Percentiles rank a stretch among this genome's conserved stretches.
Conservation (phyloP, 164 flowering plant species). For the Buxus sempervirens region DNA sequence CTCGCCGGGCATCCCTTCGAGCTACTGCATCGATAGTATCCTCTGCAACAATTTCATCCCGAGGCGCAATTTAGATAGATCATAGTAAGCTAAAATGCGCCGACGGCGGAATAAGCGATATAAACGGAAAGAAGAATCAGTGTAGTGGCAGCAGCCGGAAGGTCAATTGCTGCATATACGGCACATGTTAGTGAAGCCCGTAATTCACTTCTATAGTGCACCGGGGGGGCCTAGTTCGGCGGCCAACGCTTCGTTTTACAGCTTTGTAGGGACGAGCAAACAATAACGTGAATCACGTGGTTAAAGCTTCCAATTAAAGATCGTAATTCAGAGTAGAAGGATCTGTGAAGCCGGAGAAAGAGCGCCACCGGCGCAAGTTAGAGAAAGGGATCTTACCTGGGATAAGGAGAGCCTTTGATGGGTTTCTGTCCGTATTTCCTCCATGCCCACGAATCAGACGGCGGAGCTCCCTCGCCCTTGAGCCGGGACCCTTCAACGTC, state of each 20-base stretch:
- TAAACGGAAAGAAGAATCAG: background rate
- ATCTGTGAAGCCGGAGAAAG: no score
- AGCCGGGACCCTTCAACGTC: conserved; percentile 54
- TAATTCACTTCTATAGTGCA: no score
- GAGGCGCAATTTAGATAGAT: background rate
- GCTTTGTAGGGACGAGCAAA: no score
- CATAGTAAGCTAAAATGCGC: background rate
- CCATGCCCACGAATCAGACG: conserved; percentile 93
- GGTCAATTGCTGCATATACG: background rate
- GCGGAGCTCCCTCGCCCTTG: conserved; percentile 68
- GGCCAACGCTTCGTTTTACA: no score
- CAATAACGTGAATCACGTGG: background rate
- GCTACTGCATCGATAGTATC: conserved; percentile 86
- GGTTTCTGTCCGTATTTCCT: conserved; percentile 96
- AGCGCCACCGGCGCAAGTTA: background rate
- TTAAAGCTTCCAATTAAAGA: no score
- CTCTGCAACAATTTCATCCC: conserved; percentile 34
- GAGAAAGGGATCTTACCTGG: conserved; percentile 39
- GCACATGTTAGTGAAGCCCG: background rate
- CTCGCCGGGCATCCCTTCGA: conserved; percentile 95
- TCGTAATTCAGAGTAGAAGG: no score
- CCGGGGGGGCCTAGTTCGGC: no score
- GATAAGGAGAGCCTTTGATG: conserved; percentile 91
- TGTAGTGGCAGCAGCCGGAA: no score
- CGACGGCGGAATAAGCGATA: background rate